Evolutionary conservation across 257 asterid genomes (phyloP).

Genomic region (Handroanthus guayacan): DNA sequence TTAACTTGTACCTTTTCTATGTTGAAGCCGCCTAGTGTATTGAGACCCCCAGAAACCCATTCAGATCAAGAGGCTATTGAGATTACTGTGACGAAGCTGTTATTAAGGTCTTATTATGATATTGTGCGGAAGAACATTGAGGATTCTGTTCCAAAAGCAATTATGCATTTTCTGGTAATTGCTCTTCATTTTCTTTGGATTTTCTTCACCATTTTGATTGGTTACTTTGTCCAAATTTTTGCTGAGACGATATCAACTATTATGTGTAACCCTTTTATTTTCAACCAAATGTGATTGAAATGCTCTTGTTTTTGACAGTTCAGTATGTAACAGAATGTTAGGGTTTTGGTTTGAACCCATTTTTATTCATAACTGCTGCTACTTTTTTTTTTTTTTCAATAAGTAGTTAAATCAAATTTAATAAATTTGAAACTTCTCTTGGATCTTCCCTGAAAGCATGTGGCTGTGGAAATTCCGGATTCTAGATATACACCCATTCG

Average conservation of each 20-base stretch:
- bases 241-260: background rate
- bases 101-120: conserved; percentile 81
- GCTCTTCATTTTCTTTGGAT: conserved; percentile 13
- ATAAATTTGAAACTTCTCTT: conserved; percentile 17
- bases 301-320: background rate
- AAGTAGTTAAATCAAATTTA: no score
- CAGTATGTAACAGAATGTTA: background rate
- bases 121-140: conserved; percentile 83
- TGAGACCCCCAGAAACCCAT: conserved; percentile 80
- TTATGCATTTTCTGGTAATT: conserved; percentile 93
- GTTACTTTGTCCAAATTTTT: background rate
- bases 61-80: conserved; percentile 74
- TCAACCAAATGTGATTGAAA: conserved; percentile 1
- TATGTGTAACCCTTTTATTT: background rate
- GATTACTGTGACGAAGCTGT: conserved; percentile 69
- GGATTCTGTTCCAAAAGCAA: conserved; percentile 87
- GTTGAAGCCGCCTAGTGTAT: conserved; percentile 77
- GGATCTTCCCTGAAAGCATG: conserved; percentile 9
- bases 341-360: background rate
- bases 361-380: no score
- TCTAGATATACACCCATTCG: conserved; percentile 4
- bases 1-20: conserved; percentile 20
- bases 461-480: background rate
- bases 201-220: conserved; percentile 2
- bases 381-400: no score